Evolutionary conservation across 108 stramenopile species (phyloP), one percentile per base, ranked within the genome.

Genomic region (Conticribra guillardii): DNA sequence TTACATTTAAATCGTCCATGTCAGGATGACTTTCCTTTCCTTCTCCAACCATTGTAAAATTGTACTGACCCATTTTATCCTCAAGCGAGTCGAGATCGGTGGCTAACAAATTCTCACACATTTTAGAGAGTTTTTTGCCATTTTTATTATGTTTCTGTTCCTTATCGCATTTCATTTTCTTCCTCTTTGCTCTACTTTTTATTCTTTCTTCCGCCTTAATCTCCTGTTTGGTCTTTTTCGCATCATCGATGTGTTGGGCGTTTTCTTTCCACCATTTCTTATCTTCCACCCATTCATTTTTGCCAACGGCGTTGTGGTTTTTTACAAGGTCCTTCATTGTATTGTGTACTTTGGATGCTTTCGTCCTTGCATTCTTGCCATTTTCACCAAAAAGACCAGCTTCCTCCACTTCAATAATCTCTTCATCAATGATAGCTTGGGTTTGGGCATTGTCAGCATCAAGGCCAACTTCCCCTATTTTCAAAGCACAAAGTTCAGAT

Each of bases 361-460:
- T 71, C 18, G 33, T 44, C 23, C 26, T 46, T 37, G 28, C 46
- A n/a, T 21, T 47, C 31, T 71, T 54, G 1, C 47, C 69, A 14
- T 71, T 50, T 2, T 72, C 80, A 15, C 79, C 79, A 67, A 67
- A 69, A 22, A 64, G 19, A 16, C 76, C 75, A 15, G 54, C 64
- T 23, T 67, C 56, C 67, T 67, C 75, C 9, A 81, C 29, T 21
- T 63, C 62, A 27, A 47, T 50, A 3, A 71, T 60, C 54, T 73
- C 80, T 50, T 67, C 64, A 54, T 76, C 79, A 9, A 68, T 56
- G 19, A 68, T 67, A 44, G 52, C 62, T 70, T 83, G 82, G 17
- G 48, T 51, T 49, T 85, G 66, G 9, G 69, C 85, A 56, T 83
- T 81, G n/a, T 65, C 61, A 16, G 79, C 77, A 50, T 82, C 77